These are phyloP conservation scores for Cryptococcus sp. DNA, from an alignment of 1,284 basidiomycete species.

Conservation along the genomic window DNA sequence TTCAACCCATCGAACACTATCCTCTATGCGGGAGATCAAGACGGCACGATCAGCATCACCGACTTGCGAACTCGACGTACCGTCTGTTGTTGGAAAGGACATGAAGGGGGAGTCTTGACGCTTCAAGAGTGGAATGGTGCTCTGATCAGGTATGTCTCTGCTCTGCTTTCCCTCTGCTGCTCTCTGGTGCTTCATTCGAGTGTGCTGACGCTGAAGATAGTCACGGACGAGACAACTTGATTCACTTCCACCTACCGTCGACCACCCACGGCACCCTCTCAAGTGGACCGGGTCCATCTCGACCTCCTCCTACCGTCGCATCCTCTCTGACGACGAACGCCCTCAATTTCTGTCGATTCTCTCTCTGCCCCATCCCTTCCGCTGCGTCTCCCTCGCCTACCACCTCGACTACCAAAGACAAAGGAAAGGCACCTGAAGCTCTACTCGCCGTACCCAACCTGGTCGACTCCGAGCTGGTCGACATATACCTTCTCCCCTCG, in stretches of 20 bases:
- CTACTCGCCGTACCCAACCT: constrained; percentile 77
- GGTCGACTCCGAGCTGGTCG: constrained; percentile 73
- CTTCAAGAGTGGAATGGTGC: constrained; percentile 63
- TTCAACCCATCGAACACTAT: constrained; percentile 65
- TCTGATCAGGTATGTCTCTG: constrained; percentile 62
- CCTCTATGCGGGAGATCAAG: constrained; percentile 72
- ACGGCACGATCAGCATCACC: constrained; percentile 64
- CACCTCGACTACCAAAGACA: constrained; percentile 1
- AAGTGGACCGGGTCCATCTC: constrained; percentile 50
- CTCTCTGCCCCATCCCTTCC: constrained; percentile 46
- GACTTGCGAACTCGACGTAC: constrained; percentile 66
- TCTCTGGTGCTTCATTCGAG: background rate
- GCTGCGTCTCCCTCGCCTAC: background rate
- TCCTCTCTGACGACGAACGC: constrained; percentile 78
- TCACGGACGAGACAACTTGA: constrained; percentile 70
- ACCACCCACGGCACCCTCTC: constrained; percentile 63
- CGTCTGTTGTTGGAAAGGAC: constrained; percentile 67
- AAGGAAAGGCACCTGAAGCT: constrained; percentile 42
- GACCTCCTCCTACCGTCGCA: constrained; percentile 53
- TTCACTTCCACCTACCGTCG: constrained; percentile 37
- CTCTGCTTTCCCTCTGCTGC: too few relatives aligned
- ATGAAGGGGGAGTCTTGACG: constrained; percentile 66
- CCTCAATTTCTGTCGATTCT: constrained; percentile 82
- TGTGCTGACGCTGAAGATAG: constrained; percentile 47
- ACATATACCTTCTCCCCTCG: constrained; percentile 29